Conservation (phyloP, 768 basidiomycete species). For the Mycena rebaudengoi region DNA sequence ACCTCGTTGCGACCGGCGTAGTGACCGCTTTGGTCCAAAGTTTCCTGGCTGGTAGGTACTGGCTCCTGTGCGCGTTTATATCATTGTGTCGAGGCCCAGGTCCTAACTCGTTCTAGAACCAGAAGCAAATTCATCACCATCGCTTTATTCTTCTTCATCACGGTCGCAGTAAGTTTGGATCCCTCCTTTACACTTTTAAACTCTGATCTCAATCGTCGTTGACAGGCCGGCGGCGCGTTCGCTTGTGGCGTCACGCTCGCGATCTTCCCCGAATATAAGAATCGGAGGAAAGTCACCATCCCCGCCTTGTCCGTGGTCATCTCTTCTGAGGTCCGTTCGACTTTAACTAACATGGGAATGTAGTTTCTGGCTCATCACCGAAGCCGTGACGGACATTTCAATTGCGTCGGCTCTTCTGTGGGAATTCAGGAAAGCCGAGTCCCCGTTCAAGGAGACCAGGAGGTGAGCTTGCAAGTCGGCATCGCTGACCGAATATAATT, state of each 20-base stretch:
- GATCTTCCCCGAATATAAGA: not conserved
- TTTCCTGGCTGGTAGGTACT: not conserved
- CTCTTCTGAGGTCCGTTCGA: not conserved
- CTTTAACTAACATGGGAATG: constrained; percentile 4
- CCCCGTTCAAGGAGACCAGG: constrained; percentile 4
- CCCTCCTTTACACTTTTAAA: not conserved
- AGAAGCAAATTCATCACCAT: constrained; percentile 3
- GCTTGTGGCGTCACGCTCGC: not conserved
- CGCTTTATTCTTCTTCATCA: not conserved
- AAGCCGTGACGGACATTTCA: constrained; percentile 4
- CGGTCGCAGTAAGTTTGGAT: not conserved
- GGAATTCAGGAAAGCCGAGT: constrained; percentile 1
- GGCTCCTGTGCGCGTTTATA: not conserved
- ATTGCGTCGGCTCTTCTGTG: constrained; percentile 1
- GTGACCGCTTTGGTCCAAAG: constrained; percentile 4
- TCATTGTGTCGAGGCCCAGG: not conserved
- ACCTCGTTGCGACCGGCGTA: constrained; percentile 6
- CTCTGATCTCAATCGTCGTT: not conserved
- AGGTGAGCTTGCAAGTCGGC: not conserved
- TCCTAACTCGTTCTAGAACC: not conserved
- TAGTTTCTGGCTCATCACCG: constrained; percentile 3
- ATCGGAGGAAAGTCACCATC: constrained; percentile 2
- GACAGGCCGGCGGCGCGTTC: constrained; percentile 4
- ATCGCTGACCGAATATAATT: constrained; percentile 2
- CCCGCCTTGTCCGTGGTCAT: not conserved